Evolutionary conservation across 305 asterid genomes (phyloP).

Genomic region (Solanum hybrid): DNA sequence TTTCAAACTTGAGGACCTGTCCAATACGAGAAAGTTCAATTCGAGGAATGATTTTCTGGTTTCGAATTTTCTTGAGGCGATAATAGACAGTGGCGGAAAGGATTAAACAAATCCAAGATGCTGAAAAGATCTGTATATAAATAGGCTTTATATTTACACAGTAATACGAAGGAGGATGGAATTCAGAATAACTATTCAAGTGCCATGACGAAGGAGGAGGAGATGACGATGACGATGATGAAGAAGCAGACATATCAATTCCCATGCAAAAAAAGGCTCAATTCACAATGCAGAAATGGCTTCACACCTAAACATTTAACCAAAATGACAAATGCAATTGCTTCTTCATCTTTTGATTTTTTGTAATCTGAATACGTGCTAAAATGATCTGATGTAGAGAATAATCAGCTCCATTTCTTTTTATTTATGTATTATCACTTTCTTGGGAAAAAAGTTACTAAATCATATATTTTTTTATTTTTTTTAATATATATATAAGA

Average conservation of each 20-base stretch:
- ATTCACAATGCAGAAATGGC: not conserved
- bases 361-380: not conserved
- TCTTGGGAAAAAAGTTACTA: not conserved
- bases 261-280: not conserved
- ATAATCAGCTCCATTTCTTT: not conserved
- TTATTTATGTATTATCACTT: not conserved
- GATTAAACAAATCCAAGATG: constrained; percentile 64
- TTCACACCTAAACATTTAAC: not conserved
- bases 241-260: not conserved
- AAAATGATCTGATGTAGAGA: not conserved
- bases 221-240: not conserved
- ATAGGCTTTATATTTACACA: constrained; percentile 2
- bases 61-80: constrained; percentile 42
- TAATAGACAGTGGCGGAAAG: constrained; percentile 60
- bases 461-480: too few species aligned
- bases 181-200: not conserved
- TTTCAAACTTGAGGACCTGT: constrained; percentile 58
- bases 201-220: not conserved
- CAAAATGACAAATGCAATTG: not conserved
- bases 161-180: not conserved
- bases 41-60: constrained; percentile 48
- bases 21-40: constrained; percentile 48
- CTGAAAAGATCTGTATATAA: constrained; percentile 49
- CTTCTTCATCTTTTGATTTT: not conserved
- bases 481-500: too few species aligned